phyloP scores from a whole-genome alignment of 768 basidiomycete species.

The Tricholoma hemisulphureum region DNA sequence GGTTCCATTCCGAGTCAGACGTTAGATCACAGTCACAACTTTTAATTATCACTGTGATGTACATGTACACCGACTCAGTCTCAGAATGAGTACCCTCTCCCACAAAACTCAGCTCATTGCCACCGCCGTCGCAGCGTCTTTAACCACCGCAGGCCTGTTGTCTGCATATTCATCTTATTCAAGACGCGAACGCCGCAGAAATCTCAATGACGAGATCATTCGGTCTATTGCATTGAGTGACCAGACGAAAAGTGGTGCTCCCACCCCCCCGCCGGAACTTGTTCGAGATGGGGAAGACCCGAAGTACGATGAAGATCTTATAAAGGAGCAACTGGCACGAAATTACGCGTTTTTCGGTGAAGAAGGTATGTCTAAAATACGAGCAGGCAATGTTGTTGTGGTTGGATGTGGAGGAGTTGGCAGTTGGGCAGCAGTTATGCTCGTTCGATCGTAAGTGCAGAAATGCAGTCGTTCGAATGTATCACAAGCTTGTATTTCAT shows the following conservation, averaged over 20 bases:
- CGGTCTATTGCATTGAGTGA: conserved; percentile 45
- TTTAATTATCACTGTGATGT: no score
- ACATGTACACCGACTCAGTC: no score
- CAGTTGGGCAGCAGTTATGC: conserved; percentile 94
- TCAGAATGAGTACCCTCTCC: conserved; percentile 22
- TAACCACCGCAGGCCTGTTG: conserved; percentile 58
- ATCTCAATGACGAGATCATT: conserved; percentile 57
- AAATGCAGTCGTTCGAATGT: background rate
- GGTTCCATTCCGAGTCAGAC: no score
- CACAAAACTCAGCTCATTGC: conserved; percentile 65
- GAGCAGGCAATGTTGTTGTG: conserved; percentile 75
- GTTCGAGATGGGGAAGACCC: conserved; percentile 6
- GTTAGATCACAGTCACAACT: no score
- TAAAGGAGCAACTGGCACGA: conserved; percentile 86
- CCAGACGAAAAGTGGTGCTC: conserved; percentile 11
- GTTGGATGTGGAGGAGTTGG: conserved; percentile 98
- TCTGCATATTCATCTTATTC: conserved; percentile 54
- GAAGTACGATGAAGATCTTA: conserved; percentile 74
- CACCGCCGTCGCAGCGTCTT: conserved; percentile 63
- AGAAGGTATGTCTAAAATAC: conserved; percentile 77
- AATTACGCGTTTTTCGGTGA: conserved; percentile 96
- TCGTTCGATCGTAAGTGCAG: conserved; percentile 82
- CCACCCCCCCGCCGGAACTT: conserved; percentile 6
- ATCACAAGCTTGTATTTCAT: background rate
- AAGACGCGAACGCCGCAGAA: conserved; percentile 46